Evolutionary conservation across 768 basidiomycete species (phyloP).

Genomic region (Cystobasidium ongulense): DNA sequence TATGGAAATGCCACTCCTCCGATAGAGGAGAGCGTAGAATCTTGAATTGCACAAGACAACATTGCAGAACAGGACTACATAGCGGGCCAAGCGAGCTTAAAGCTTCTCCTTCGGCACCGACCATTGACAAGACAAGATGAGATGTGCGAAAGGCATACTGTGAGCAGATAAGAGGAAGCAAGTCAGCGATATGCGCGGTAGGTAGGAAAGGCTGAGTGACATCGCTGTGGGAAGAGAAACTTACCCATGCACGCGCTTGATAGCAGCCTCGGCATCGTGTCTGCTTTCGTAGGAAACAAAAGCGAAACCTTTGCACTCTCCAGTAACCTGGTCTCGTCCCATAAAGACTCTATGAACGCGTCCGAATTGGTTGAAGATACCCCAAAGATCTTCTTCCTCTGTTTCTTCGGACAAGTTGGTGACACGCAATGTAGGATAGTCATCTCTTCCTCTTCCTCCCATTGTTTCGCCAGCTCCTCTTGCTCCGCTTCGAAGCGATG

Average conservation of each 20-base stretch:
- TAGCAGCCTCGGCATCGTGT: constrained; percentile 70
- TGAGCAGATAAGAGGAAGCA: neutral
- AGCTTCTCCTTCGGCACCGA: constrained; percentile 27
- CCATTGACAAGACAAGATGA: constrained; percentile 38
- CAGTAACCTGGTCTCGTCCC: constrained; percentile 87
- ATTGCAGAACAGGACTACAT: neutral
- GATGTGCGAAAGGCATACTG: constrained; percentile 41
- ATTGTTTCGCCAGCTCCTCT: constrained; percentile 70
- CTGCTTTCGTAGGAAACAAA: constrained; percentile 91
- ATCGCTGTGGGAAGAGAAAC: constrained; percentile 33
- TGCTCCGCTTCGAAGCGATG: constrained; percentile 69
- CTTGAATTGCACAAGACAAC: neutral
- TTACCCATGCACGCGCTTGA: constrained; percentile 76
- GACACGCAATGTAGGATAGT: constrained; percentile 89
- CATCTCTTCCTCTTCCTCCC: constrained; percentile 63
- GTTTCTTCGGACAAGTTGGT: constrained; percentile 96
- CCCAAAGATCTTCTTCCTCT: constrained; percentile 84
- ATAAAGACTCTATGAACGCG: constrained; percentile 72
- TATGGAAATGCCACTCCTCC: no score
- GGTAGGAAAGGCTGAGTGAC: no score
- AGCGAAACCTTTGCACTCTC: constrained; percentile 89
- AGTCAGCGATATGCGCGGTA: neutral
- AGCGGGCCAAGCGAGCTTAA: neutral
- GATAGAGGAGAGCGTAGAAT: neutral
- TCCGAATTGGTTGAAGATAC: constrained; percentile 70